Base-by-base conservation (phyloP, 2,329 filamentous ascomycete genomes). In the Aspergillus proliferans region DNA sequence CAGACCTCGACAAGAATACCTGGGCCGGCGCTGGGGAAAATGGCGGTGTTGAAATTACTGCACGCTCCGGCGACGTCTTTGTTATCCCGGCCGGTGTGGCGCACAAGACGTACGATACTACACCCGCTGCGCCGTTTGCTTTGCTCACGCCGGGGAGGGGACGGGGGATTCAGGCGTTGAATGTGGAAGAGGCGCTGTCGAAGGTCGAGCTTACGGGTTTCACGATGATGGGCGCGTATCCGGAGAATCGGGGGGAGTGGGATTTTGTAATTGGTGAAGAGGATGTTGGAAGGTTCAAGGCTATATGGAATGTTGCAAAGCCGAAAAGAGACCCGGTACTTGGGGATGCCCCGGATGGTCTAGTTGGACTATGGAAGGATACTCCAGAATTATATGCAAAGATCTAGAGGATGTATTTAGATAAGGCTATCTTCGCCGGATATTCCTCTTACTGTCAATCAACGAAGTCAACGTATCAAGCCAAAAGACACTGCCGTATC, bases 161-260 rank as follows among this genome's bases (percentile, higher is more conserved):
- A 1, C 67, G 69, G 53, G 62, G 59, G 9, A 63, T 71, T 39
- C 58, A 64, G 19, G 60, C 59, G 0, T 59, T 63, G 1, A 64
- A 71, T 49, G 57, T 58, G 39, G 57, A 62, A 44, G 57, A 60
- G 15, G 68, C 66, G 18, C 58, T 79, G 49, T 59, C 57, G 5
- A 53, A 55, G 1, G 55, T 76, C 1, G 43, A 67, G 47, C 47
- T 76, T 4, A 53, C 60, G 1, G 76, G 76, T 0, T 81, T 79
- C 53, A 76, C 72, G 46, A 81, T 81, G 78, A 74, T 82, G 61
- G 80, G 80, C 0, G 78, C 77, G 4, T 83, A 83, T 66, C 77
- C 76, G 2, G 56, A 58, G 33, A 58, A 55, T 34, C 70, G 72
- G 2, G 66, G 65, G 0, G 60, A 64, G 9, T 82, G 78, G 79